Evolutionary conservation across 345 rosid genomes (phyloP), one percentile per base, ranked within the genome.

Genomic region (Lepidium africanum): DNA sequence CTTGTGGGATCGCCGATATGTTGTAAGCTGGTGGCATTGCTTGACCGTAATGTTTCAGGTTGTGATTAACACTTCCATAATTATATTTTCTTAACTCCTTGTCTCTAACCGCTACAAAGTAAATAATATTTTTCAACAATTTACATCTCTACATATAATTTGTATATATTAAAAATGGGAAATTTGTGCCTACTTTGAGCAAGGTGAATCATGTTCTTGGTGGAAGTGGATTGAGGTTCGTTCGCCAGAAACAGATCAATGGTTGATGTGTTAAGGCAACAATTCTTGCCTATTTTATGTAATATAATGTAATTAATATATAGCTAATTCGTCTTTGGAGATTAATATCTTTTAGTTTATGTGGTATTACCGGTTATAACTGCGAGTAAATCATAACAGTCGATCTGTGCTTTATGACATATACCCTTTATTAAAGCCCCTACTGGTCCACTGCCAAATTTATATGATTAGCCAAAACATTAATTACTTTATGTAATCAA

Each of bases 121-220:
- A 21, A 41, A 9, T 25, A 23, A 23, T 13, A 6, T 36, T 3
- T 23, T 13, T 46, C 33, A 30, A 30, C 7, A 30, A 30, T 30
- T 30, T 7, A 30, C 33, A 30, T 30, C 33, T 30, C 33, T 30
- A 30, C 33, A 30, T 30, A 30, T 5, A 30, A 30, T 30, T 30
- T 30, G 33, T 30, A 30, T 30, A n/a, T 23, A 36, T 23, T 0
- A 0, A 38, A 25, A 6, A 10, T 48, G 38, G 6, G 45, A 30
- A 12, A 11, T 21, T 17, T 41, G 10, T 56, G 73, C 90, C 72
- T 83, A 92, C 98, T 85, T 65, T 92, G 98, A 79, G 90, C 65
- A 75, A 90, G 82, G 70, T 92, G 98, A 37, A 90, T 82, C 89
- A 92, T 67, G 83, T 86, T 92, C 79, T 85, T 92, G 48, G 89